Conservation (phyloP, 129 eudicot species). For the Erigeron canadensis region DNA sequence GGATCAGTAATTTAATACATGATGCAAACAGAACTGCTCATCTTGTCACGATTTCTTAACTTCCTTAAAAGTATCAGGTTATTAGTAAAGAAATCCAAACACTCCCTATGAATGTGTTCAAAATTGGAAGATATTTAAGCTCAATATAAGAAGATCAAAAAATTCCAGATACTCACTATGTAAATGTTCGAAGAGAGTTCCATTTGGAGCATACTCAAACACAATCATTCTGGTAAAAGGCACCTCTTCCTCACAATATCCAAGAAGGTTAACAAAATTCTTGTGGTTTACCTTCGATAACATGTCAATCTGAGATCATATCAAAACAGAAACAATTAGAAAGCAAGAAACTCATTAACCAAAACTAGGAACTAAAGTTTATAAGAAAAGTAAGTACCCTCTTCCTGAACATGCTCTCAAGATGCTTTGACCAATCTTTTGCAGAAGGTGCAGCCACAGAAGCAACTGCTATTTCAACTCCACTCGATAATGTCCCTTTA, state of each 20-base stretch:
- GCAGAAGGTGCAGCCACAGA: conserved; percentile 60
- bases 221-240: conserved; percentile 95
- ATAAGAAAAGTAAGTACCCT: conserved; percentile 52
- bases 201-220: conserved; percentile 95
- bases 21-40: no score
- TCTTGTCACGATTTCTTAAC: no score
- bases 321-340: neutral
- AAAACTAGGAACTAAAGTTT: neutral
- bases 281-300: conserved; percentile 89
- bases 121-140: no score
- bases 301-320: conserved; percentile 60
- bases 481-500: conserved; percentile 93
- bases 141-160: neutral
- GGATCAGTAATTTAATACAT: no score
- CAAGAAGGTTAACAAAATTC: conserved; percentile 82
- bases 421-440: conserved; percentile 77
- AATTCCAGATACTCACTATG: conserved; percentile 55
- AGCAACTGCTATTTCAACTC: conserved; percentile 89
- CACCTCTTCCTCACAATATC: conserved; percentile 79
- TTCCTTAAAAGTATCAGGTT: no score
- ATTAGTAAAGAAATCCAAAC: no score
- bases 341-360: neutral
- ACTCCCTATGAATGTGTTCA: no score
- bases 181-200: conserved; percentile 91
- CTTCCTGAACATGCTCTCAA: conserved; percentile 68